Percentiles rank a stretch among this genome's conserved stretches.
Conservation (phyloP, 108 stramenopile species). For the Skeletonema costatum region DNA sequence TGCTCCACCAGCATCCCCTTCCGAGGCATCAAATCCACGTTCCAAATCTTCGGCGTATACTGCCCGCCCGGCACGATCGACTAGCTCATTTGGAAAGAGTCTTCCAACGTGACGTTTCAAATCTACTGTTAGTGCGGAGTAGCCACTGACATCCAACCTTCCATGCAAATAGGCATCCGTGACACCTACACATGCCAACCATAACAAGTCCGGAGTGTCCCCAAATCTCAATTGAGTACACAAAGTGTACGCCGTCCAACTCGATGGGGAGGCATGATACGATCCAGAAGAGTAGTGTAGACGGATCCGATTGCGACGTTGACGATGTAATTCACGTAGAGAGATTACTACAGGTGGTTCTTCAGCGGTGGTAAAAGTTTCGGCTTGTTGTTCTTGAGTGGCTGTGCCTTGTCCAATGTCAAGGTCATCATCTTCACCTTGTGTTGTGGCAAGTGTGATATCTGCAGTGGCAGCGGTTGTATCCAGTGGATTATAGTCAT, state of each 20-base stretch:
- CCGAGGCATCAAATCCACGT: background rate
- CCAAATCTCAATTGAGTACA: constrained; percentile 71
- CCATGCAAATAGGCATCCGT: constrained; percentile 81
- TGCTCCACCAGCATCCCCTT: constrained; percentile 17
- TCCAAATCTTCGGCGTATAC: constrained; percentile 80
- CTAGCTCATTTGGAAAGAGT: constrained; percentile 70
- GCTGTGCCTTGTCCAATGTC: constrained; percentile 3
- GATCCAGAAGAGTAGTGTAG: constrained; percentile 73
- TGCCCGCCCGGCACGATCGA: constrained; percentile 60
- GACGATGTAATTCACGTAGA: constrained; percentile 60
- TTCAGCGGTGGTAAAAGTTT: background rate
- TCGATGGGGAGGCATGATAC: constrained; percentile 70
- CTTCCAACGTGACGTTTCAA: constrained; percentile 56
- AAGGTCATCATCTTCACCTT: constrained; percentile 14
- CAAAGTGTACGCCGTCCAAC: constrained; percentile 71
- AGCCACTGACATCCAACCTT: constrained; percentile 72
- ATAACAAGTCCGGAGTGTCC: constrained; percentile 68
- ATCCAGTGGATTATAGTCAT: constrained; percentile 29
- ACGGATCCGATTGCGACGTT: constrained; percentile 70
- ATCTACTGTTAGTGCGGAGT: constrained; percentile 53
- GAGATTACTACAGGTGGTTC: constrained; percentile 3
- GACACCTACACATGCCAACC: constrained; percentile 86
- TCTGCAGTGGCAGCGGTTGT: constrained; percentile 45
- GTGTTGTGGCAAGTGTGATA: constrained; percentile 18
- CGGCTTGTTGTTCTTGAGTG: background rate